phyloP scores from a whole-genome alignment of 2,329 filamentous ascomycete species.

The Trichoderma semiorbis region DNA sequence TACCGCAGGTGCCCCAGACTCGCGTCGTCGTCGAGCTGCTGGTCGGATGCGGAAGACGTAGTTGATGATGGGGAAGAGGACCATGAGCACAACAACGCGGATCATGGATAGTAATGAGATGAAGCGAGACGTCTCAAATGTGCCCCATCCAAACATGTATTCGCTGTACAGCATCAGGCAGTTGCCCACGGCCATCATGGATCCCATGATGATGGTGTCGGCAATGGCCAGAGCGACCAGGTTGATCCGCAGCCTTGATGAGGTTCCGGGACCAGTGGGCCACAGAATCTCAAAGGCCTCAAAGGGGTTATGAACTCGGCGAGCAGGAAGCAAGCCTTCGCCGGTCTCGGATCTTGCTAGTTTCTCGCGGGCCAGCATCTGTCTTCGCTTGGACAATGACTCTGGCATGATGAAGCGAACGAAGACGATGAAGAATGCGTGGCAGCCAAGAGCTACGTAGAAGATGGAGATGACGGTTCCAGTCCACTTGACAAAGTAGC shows the following conservation, averaged over 20 bases:
- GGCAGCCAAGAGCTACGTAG: conserved; percentile 71
- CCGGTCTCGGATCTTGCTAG: conserved; percentile 47
- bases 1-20: conserved; percentile 33
- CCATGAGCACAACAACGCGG: conserved; percentile 71
- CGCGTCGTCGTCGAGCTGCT: conserved; percentile 39
- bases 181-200: conserved; percentile 76
- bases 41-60: conserved; percentile 65
- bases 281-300: conserved; percentile 74
- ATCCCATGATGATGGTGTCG: conserved; percentile 78
- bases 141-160: conserved; percentile 77
- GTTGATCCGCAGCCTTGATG: conserved; percentile 65
- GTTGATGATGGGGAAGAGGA: conserved; percentile 72
- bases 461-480: conserved; percentile 78
- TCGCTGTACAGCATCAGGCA: conserved; percentile 82
- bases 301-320: conserved; percentile 62
- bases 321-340: conserved; percentile 30
- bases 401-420: conserved; percentile 74
- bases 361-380: conserved; percentile 67
- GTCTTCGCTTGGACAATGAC: conserved; percentile 72
- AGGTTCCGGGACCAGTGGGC: conserved; percentile 64
- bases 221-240: conserved; percentile 75
- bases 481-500: conserved; percentile 72
- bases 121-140: conserved; percentile 74
- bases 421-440: conserved; percentile 70
- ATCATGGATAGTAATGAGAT: conserved; percentile 74